Conservation (phyloP, 495 filamentous ascomycete genomes). For the Pseudomonodictys pantanalensis region DNA sequence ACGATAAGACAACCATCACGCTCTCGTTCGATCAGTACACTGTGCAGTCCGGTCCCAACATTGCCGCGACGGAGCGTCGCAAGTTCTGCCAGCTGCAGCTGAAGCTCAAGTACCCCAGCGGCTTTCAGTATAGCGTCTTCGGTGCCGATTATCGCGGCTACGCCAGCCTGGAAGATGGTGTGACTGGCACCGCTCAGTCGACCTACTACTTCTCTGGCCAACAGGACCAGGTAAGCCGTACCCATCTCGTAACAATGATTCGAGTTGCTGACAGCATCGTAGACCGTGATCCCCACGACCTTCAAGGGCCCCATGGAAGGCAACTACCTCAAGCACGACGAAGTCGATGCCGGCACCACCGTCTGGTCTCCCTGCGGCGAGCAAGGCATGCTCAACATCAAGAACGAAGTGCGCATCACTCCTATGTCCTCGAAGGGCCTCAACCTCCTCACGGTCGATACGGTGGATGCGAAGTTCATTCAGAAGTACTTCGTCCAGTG, state of each 20-base stretch:
- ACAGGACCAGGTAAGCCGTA: slow-evolving; percentile 23
- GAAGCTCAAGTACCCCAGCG: slow-evolving; percentile 27
- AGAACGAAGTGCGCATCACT: slow-evolving; percentile 27
- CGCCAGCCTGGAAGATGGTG: slow-evolving; percentile 22
- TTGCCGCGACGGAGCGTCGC: slow-evolving; percentile 26
- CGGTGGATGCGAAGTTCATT: slow-evolving; percentile 24
- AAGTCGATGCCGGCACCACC: slow-evolving; percentile 19
- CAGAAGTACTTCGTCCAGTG: slow-evolving; percentile 30
- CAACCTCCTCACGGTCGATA: slow-evolving; percentile 28
- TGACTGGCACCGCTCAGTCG: slow-evolving; percentile 11
- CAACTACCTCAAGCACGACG: slow-evolving; percentile 29
- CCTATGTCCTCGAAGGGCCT: slow-evolving; percentile 17
- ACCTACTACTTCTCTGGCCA: slow-evolving; percentile 30
- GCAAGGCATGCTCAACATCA: slow-evolving; percentile 31
- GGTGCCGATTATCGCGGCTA: slow-evolving; percentile 24
- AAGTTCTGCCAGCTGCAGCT: slow-evolving; percentile 31
- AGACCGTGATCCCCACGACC: slow-evolving; percentile 19
- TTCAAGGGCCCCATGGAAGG: slow-evolving; percentile 26
- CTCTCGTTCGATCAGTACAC: slow-evolving; percentile 29
- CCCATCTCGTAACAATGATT: not conserved
- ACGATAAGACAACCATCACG: slow-evolving; percentile 25
- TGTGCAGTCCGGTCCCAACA: slow-evolving; percentile 29
- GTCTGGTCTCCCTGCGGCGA: slow-evolving; percentile 28
- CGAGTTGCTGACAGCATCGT: slow-evolving; percentile 1
- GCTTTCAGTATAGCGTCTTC: slow-evolving; percentile 24